A percentile compares a stretch with the other conserved stretches of the same genome.
Conservation (phyloP, 2,329 filamentous ascomycete species). For the Nannizziopsis barbatae region DNA sequence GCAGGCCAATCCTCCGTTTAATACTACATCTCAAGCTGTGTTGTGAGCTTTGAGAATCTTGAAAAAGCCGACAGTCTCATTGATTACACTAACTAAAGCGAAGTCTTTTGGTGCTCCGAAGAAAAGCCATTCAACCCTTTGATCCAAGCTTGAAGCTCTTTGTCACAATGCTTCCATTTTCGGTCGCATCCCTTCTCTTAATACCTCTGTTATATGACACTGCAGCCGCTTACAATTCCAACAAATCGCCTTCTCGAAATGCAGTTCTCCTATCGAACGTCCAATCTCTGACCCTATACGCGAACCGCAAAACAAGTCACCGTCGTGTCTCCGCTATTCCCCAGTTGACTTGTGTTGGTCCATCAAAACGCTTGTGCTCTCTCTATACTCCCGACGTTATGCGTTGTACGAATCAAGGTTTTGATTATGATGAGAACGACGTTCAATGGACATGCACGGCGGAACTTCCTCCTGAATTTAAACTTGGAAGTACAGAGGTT, state of each 20-base stretch:
- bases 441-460: slow-evolving; percentile 86
- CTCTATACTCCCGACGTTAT: slow-evolving; percentile 68
- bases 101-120: too few relatives aligned
- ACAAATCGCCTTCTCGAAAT: slow-evolving; percentile 28
- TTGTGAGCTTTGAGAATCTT: too few relatives aligned
- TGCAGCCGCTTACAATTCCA: slow-evolving; percentile 14
- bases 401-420: slow-evolving; percentile 79
- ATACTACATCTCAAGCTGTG: background rate
- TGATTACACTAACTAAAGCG: too few relatives aligned
- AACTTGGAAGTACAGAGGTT: slow-evolving; percentile 77
- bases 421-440: slow-evolving; percentile 66
- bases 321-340: slow-evolving; percentile 67
- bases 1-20: background rate
- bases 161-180: slow-evolving; percentile 3
- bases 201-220: slow-evolving; percentile 14
- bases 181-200: slow-evolving; percentile 5
- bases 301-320: slow-evolving; percentile 56
- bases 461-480: slow-evolving; percentile 50
- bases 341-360: slow-evolving; percentile 65
- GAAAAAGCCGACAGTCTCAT: too few relatives aligned
- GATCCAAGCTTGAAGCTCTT: too few relatives aligned
- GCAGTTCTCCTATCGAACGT: slow-evolving; percentile 42
- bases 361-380: slow-evolving; percentile 48
- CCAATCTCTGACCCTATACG: slow-evolving; percentile 64
- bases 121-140: too few relatives aligned